Percentiles rank a stretch among this genome's conserved stretches.
Conservation (phyloP, 1,139 yeast species). For the Geotrichum reessii region DNA sequence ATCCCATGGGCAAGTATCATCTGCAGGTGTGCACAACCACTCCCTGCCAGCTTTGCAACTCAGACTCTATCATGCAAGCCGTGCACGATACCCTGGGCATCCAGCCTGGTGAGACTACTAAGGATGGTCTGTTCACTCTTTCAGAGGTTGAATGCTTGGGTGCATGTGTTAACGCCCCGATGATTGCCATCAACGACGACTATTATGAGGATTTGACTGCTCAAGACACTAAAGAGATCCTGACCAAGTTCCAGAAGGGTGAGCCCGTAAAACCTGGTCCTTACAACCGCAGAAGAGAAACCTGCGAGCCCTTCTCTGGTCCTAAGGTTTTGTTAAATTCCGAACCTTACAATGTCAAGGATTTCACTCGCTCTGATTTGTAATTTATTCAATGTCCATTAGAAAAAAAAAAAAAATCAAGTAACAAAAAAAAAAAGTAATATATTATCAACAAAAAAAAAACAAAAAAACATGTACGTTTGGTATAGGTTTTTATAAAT, state of each 20-base stretch:
- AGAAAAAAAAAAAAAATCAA: background rate
- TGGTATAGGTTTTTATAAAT: background rate
- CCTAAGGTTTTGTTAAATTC: constrained; percentile 55
- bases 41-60: constrained; percentile 82
- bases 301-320: constrained; percentile 76
- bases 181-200: constrained; percentile 80
- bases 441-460: background rate
- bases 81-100: constrained; percentile 56
- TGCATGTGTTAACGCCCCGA: constrained; percentile 89
- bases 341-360: constrained; percentile 64
- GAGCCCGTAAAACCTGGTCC: constrained; percentile 62
- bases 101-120: constrained; percentile 74
- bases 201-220: constrained; percentile 77
- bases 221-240: constrained; percentile 54
- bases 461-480: background rate
- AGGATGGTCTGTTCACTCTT: constrained; percentile 69
- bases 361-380: constrained; percentile 44
- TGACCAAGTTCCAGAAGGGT: constrained; percentile 63
- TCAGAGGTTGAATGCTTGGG: constrained; percentile 91
- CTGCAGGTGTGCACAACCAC: constrained; percentile 87
- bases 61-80: constrained; percentile 71
- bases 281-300: constrained; percentile 52
- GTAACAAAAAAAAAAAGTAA: background rate
- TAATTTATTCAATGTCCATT: constrained; percentile 18
- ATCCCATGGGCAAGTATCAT: constrained; percentile 82